A percentile compares a stretch with the other conserved stretches of the same genome.
Conservation (phyloP, 2,329 filamentous ascomycete species). For the Paraconiothyrium sp. region DNA sequence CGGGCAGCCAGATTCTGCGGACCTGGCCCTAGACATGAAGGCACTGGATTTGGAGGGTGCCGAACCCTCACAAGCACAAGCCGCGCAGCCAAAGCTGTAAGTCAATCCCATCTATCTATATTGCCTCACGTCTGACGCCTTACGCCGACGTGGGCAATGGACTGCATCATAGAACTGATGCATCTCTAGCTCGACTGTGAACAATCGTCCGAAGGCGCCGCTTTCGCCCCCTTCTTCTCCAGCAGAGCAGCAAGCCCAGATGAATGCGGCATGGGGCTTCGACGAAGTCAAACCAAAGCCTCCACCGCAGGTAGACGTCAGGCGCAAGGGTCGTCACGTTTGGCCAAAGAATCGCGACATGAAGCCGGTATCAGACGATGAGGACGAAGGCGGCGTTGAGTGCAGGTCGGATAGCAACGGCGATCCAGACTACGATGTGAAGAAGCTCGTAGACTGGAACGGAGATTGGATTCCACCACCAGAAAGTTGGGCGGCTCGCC, state of each 20-base stretch:
- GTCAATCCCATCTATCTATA: slow-evolving; percentile 4
- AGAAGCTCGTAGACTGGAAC: slow-evolving; percentile 55
- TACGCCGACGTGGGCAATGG: neutral
- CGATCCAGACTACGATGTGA: slow-evolving; percentile 46
- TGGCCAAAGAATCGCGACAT: slow-evolving; percentile 46
- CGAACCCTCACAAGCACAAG: slow-evolving; percentile 3
- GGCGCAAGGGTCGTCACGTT: slow-evolving; percentile 13
- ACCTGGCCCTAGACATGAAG: neutral
- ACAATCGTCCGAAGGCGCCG: slow-evolving; percentile 15
- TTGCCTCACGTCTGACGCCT: neutral
- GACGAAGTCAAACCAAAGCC: slow-evolving; percentile 18
- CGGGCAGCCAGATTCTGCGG: neutral
- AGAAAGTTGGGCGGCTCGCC: slow-evolving; percentile 57
- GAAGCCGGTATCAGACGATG: slow-evolving; percentile 25
- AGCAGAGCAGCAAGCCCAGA: neutral
- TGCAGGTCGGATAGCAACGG: slow-evolving; percentile 41
- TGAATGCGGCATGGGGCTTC: slow-evolving; percentile 19
- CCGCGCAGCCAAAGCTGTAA: slow-evolving; percentile 19
- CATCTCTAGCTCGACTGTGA: slow-evolving; percentile 3
- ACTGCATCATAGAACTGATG: neutral
- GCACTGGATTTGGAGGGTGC: neutral
- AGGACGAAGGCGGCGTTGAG: slow-evolving; percentile 35
- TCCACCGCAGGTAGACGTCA: slow-evolving; percentile 12
- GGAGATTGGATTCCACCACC: slow-evolving; percentile 58
- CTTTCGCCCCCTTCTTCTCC: slow-evolving; percentile 21